These are phyloP conservation scores for Aspergillus bridgeri DNA, from an alignment of 495 filamentous ascomycete species.

Conservation along the genomic window DNA sequence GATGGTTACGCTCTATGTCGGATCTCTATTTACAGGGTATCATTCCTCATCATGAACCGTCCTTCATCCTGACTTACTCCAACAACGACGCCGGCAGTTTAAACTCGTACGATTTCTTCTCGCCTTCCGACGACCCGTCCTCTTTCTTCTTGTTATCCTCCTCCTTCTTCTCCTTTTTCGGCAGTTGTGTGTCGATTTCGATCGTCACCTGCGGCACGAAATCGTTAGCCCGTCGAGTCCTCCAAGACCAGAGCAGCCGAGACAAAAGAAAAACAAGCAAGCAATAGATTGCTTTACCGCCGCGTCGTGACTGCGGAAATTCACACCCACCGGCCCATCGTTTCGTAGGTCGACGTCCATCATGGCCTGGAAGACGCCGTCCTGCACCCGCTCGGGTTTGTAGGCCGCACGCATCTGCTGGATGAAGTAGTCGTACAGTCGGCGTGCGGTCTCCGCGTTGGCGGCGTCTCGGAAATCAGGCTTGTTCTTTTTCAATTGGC, in stretches of 20 bases:
- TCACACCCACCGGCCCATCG: conserved; percentile 85
- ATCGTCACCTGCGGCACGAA: conserved; percentile 56
- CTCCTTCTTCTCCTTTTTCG: conserved; percentile 45
- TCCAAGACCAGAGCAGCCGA: background rate
- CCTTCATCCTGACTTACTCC: conserved; percentile 24
- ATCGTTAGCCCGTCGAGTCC: conserved; percentile 9
- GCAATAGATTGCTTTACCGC: conserved; percentile 50
- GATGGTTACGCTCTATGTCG: background rate
- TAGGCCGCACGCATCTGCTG: conserved; percentile 72
- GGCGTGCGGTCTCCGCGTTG: conserved; percentile 68
- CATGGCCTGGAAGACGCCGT: conserved; percentile 97
- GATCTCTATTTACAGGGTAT: conserved; percentile 14
- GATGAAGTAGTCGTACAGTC: conserved; percentile 79
- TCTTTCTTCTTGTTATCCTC: conserved; percentile 21
- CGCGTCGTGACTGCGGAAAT: conserved; percentile 61
- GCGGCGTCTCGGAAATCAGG: conserved; percentile 93
- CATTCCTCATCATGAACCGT: conserved; percentile 8
- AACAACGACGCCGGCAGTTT: conserved; percentile 39
- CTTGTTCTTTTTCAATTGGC: conserved; percentile 87
- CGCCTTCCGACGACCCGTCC: conserved; percentile 13
- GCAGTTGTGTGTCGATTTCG: conserved; percentile 59
- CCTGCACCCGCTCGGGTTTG: conserved; percentile 72
- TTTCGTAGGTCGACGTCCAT: conserved; percentile 96
- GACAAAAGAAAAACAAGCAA: conserved; percentile 27
- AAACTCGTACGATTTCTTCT: conserved; percentile 32